Percentiles rank a stretch among this genome's conserved stretches.
These are phyloP conservation scores for Bipolaris sorokiniana DNA, from an alignment of 2,329 filamentous ascomycete genomes.

Conservation along the genomic window DNA sequence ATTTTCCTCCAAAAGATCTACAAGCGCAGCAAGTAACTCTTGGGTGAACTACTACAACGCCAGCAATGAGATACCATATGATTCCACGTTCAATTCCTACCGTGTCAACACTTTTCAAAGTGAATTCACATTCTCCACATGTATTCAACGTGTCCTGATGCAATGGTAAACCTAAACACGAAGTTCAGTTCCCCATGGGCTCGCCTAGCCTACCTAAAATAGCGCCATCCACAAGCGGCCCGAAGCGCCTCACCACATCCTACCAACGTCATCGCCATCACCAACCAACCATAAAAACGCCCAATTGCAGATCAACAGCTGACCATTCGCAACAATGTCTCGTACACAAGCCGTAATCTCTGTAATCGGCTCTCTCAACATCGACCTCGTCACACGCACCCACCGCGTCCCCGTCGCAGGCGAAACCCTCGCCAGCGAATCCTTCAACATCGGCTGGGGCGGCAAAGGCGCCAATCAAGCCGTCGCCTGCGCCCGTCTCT, in stretches of 20 bases:
- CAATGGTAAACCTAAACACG: neutral
- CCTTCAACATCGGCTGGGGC: constrained; percentile 80
- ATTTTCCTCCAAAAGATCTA: constrained; percentile 95
- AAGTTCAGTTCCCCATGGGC: neutral
- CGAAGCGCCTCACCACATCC: constrained; percentile 7
- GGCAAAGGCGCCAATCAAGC: constrained; percentile 98
- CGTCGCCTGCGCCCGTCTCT: constrained; percentile 83
- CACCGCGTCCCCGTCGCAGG: constrained; percentile 81
- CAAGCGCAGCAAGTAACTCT: constrained; percentile 85
- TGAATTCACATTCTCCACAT: neutral
- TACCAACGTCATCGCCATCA: constrained; percentile 1
- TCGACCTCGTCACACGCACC: constrained; percentile 89
- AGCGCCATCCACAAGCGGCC: constrained; percentile 6
- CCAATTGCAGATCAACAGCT: neutral
- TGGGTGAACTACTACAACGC: neutral
- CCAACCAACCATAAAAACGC: neutral
- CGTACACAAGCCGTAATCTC: constrained; percentile 65
- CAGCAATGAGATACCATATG: neutral
- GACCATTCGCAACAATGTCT: constrained; percentile 21
- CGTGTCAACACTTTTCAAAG: neutral
- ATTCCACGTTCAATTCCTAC: neutral
- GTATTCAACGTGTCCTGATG: neutral
- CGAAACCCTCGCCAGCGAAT: constrained; percentile 82
- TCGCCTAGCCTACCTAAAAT: constrained; percentile 11
- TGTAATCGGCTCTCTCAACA: constrained; percentile 91